Evolutionary conservation across 2,329 filamentous ascomycete species (phyloP).

Genomic region (Hymenoscyphus fructigenus): DNA sequence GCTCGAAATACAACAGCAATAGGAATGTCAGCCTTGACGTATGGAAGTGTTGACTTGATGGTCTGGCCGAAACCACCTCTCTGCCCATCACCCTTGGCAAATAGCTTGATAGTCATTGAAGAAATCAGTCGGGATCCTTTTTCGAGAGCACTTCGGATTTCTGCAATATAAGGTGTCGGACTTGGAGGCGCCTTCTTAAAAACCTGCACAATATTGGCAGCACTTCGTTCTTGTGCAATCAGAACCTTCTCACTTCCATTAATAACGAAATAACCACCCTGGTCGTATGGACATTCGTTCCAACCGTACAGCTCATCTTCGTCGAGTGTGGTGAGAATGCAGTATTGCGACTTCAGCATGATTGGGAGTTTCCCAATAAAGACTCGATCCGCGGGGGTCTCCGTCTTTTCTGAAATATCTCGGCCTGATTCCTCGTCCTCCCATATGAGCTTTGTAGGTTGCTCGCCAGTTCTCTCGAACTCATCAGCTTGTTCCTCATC

Average conservation of each 20-base stretch:
- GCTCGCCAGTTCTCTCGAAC: slow-evolving; percentile 53
- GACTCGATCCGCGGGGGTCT: slow-evolving; percentile 52
- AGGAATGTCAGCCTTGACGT: slow-evolving; percentile 90
- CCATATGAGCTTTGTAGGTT: slow-evolving; percentile 59
- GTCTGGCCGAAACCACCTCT: slow-evolving; percentile 81
- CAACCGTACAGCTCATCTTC: slow-evolving; percentile 86
- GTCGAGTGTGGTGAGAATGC: slow-evolving; percentile 77
- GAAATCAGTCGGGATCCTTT: slow-evolving; percentile 95
- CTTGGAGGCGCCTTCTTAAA: slow-evolving; percentile 97
- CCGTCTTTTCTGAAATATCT: slow-evolving; percentile 47
- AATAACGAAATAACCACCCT: slow-evolving; percentile 98
- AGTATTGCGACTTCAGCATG: slow-evolving; percentile 97
- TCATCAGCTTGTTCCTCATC: slow-evolving; percentile 63
- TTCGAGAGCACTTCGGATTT: slow-evolving; percentile 94
- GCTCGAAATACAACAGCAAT: slow-evolving; percentile 96
- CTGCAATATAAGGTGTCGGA: slow-evolving; percentile 87
- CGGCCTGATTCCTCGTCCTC: slow-evolving; percentile 49
- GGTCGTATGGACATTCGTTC: slow-evolving; percentile 97
- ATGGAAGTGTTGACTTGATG: slow-evolving; percentile 87
- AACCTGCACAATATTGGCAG: slow-evolving; percentile 97
- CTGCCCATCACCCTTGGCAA: slow-evolving; percentile 77
- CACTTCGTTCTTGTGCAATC: slow-evolving; percentile 95
- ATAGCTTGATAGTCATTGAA: slow-evolving; percentile 86
- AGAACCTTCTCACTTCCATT: slow-evolving; percentile 98
- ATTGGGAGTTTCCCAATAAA: slow-evolving; percentile 96